Evolutionary conservation across 2,329 filamentous ascomycete species (phyloP).

Genomic region (Ceratocystis papillata): DNA sequence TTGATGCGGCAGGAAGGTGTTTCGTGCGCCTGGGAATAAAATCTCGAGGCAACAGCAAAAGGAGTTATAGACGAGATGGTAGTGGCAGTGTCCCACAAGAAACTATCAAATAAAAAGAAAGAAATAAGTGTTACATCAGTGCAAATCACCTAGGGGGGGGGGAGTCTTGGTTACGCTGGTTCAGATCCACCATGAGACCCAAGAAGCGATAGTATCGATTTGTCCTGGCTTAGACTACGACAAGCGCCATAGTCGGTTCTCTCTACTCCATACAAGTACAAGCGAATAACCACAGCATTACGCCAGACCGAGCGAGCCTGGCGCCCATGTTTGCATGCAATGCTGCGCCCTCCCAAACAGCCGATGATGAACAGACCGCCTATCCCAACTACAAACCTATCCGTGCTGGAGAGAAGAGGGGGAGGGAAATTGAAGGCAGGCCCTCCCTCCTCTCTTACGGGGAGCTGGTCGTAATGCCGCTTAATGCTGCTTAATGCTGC

Average conservation of each 20-base stretch:
- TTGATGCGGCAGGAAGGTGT: background rate
- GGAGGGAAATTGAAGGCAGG: slow-evolving; percentile 1
- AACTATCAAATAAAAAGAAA: slow-evolving; percentile 2
- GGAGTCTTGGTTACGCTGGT: background rate
- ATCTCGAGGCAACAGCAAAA: background rate
- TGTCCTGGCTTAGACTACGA: background rate
- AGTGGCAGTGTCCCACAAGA: background rate
- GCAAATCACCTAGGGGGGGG: background rate
- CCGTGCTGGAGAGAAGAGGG: background rate
- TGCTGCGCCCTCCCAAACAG: background rate
- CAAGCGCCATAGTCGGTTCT: too few species aligned
- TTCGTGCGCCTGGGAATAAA: background rate
- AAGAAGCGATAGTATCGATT: background rate
- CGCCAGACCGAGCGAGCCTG: background rate
- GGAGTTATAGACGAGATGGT: background rate
- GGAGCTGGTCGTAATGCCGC: background rate
- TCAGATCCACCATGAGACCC: background rate
- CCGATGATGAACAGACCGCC: slow-evolving; percentile 11
- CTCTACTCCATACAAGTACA: too few species aligned
- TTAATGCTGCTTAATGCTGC: background rate
- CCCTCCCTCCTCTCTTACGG: background rate
- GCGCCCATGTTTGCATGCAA: background rate
- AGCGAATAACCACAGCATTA: background rate
- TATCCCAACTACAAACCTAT: slow-evolving; percentile 2
- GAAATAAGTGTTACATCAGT: slow-evolving; percentile 3